Base-by-base conservation (phyloP, 2,329 filamentous ascomycete species). In the Trichoderma oligosporum region DNA sequence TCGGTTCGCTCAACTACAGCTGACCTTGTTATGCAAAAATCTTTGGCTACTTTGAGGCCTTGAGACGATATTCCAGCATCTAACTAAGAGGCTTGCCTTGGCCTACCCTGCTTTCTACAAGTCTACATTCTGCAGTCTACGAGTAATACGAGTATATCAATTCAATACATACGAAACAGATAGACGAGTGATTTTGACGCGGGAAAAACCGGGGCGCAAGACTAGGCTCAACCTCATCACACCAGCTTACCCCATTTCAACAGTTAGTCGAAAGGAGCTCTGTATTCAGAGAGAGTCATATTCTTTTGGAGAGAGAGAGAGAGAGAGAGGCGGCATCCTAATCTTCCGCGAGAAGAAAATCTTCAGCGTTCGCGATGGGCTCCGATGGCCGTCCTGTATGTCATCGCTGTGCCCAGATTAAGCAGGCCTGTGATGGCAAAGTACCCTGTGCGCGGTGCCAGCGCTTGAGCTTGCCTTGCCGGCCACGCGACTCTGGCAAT, bases 331-430 rank as follows among this genome's bases (percentile, higher is more conserved):
- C 48, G 7, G 7, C 25, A 38, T 27, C 31, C 2, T 20, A 27
- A n/a, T n/a, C n/a, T n/a, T n/a, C n/a, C n/a, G n/a, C n/a, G n/a
- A 6, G 7, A 24, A 27, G 4, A 24, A 9, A 4, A 29, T 16
- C 25, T 27, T 14, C 24, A 25, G 7, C 38, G 22, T 52, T n/a
- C 53, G 16, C 51, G 41, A 69, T 69, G 67, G 67, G 66, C 55
- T 60, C 64, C 53, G 66, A 69, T 20, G 65, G 61, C 49, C 62
- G 66, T 24, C 64, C 67, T 22, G 69, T 70, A 18, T 72, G 70
- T 60, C 63, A 68, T 36, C 70, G 70, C 61, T 71, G 70, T 49
- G 68, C 69, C 22, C 66, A 71, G 61, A 72, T 72, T 60, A 72
- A 72, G 56, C 70, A 72, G 61, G 70, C 67, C 42, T 72, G 70